These are phyloP conservation scores for Hypericum androsaemum DNA, from an alignment of 345 rosid genomes.

Conservation along the genomic window DNA sequence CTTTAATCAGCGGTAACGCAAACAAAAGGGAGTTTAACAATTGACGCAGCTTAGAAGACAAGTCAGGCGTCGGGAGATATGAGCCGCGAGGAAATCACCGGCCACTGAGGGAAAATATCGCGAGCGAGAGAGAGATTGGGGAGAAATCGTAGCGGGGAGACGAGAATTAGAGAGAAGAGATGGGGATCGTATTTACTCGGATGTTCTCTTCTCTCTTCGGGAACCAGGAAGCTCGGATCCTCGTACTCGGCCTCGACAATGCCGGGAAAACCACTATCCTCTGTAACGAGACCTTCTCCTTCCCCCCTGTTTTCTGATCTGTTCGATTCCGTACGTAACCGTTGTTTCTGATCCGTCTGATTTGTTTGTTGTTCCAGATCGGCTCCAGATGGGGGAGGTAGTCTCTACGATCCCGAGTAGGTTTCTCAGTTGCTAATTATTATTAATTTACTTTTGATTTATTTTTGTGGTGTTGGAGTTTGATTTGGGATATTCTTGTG, in stretches of 20 bases:
- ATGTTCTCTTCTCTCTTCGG: conserved; percentile 74
- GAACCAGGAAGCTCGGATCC: conserved; percentile 77
- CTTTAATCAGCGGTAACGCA: no score
- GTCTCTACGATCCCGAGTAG: conserved; percentile 93
- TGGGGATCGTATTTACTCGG: conserved; percentile 70
- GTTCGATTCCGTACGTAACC: neutral
- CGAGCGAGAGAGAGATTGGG: no score
- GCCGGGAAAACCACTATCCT: conserved; percentile 88
- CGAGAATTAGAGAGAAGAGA: conserved; percentile 37
- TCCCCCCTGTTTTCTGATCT: neutral
- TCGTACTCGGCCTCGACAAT: conserved; percentile 86
- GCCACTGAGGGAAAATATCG: no score
- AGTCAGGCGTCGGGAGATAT: no score
- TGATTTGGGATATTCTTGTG: no score
- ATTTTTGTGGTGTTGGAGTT: conserved; percentile 11
- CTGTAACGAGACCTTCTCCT: conserved; percentile 33
- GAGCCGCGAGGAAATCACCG: no score
- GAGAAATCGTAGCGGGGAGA: conserved; percentile 13
- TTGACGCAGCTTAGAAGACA: no score
- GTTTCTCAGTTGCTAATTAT: conserved; percentile 17
- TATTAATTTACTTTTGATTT: conserved; percentile 4
- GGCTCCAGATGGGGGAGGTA: conserved; percentile 98
- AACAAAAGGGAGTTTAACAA: no score
- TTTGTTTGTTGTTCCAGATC: conserved; percentile 25
- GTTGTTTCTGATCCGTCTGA: neutral